These are phyloP conservation scores for Monosporascus sp. DNA, from an alignment of 2,329 filamentous ascomycete species.

Conservation along the genomic window DNA sequence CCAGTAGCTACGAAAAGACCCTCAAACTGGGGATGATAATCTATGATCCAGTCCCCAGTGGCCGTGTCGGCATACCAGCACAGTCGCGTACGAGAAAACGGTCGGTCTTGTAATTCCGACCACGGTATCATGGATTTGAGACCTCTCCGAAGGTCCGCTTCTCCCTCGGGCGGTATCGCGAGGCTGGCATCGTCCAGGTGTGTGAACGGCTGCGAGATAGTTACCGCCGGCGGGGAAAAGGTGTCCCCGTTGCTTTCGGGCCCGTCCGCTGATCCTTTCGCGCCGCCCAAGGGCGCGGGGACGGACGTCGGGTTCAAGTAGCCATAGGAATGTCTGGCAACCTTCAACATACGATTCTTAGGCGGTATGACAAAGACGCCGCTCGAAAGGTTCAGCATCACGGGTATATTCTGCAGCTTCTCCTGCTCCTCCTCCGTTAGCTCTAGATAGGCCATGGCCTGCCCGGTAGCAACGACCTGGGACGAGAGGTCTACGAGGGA, in stretches of 20 bases:
- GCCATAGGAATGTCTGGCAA: conserved; percentile 65
- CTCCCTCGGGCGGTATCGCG: conserved; percentile 54
- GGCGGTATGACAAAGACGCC: conserved; percentile 75
- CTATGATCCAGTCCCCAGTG: conserved; percentile 65
- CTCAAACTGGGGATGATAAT: conserved; percentile 59
- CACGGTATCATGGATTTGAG: conserved; percentile 57
- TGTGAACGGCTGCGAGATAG: conserved; percentile 38
- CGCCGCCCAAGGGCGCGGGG: conserved; percentile 20
- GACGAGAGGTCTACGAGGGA: conserved; percentile 72
- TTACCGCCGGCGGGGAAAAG: background rate
- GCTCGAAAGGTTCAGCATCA: conserved; percentile 64
- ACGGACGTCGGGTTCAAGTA: conserved; percentile 50
- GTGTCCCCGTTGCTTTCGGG: background rate
- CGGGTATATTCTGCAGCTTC: conserved; percentile 60
- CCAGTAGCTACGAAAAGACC: conserved; percentile 58
- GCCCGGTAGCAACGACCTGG: conserved; percentile 73
- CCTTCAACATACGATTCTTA: conserved; percentile 54
- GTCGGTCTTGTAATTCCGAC: conserved; percentile 48
- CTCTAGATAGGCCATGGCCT: conserved; percentile 71
- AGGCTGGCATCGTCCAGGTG: conserved; percentile 43
- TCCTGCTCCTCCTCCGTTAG: conserved; percentile 68
- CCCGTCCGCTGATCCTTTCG: conserved; percentile 12
- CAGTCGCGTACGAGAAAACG: conserved; percentile 57
- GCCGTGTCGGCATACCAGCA: conserved; percentile 77
- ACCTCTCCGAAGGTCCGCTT: conserved; percentile 54